These are phyloP conservation scores for Calonectria leucothoes DNA, from an alignment of 2,329 filamentous ascomycete species.

Conservation along the genomic window DNA sequence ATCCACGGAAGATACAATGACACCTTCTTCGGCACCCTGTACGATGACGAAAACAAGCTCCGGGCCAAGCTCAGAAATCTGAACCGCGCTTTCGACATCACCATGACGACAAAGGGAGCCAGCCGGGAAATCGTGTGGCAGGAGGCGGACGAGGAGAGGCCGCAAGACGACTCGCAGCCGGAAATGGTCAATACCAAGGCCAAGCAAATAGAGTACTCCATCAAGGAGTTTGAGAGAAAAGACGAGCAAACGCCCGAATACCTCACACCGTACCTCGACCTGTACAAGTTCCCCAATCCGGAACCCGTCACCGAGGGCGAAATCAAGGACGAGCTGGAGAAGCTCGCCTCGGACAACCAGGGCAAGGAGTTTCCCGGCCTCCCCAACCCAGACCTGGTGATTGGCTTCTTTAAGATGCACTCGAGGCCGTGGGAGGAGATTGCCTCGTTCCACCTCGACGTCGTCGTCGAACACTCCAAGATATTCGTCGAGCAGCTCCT, in stretches of 20 bases:
- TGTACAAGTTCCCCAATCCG: slow-evolving; percentile 47
- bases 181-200: slow-evolving; percentile 6
- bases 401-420: slow-evolving; percentile 54
- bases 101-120: slow-evolving; percentile 41
- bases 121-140: slow-evolving; percentile 28
- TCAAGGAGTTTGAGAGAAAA: background rate
- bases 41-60: slow-evolving; percentile 37
- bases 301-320: slow-evolving; percentile 21
- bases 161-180: background rate
- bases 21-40: slow-evolving; percentile 49
- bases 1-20: slow-evolving; percentile 46
- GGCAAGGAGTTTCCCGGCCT: slow-evolving; percentile 55
- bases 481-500: slow-evolving; percentile 53
- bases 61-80: slow-evolving; percentile 46
- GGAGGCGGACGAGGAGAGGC: background rate
- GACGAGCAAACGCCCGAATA: slow-evolving; percentile 34
- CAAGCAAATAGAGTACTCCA: background rate
- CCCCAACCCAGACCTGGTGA: slow-evolving; percentile 49
- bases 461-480: slow-evolving; percentile 44
- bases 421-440: slow-evolving; percentile 53
- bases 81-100: slow-evolving; percentile 44
- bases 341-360: slow-evolving; percentile 49
- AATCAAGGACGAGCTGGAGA: slow-evolving; percentile 44
- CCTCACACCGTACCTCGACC: slow-evolving; percentile 43
- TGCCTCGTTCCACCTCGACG: slow-evolving; percentile 48